phyloP scores from a whole-genome alignment of 495 filamentous ascomycete genomes.

The Thozetella sp. region DNA sequence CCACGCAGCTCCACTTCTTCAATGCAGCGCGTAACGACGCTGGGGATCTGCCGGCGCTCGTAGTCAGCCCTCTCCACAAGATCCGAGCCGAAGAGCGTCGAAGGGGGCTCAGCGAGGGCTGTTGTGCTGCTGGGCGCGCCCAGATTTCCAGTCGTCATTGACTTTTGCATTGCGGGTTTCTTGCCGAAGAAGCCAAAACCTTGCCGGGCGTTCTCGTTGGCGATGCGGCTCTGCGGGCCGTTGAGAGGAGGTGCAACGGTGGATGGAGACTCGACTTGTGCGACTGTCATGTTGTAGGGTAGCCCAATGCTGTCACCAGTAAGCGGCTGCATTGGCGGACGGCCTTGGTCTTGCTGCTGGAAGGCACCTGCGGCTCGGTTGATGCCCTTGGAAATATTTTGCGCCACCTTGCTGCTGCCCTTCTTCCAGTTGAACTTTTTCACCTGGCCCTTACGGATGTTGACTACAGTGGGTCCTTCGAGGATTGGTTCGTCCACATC shows the following conservation, averaged over 20 bases:
- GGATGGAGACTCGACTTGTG: conserved; percentile 45
- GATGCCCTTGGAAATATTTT: conserved; percentile 90
- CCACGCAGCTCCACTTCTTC: conserved; percentile 96
- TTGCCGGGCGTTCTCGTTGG: conserved; percentile 59
- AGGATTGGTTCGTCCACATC: conserved; percentile 69
- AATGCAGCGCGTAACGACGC: conserved; percentile 91
- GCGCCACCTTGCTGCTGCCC: conserved; percentile 87
- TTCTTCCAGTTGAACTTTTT: conserved; percentile 99
- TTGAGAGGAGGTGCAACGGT: conserved; percentile 15
- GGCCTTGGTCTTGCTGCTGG: conserved; percentile 41
- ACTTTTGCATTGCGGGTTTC: conserved; percentile 43
- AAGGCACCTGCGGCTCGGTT: conserved; percentile 73
- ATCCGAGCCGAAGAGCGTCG: conserved; percentile 86
- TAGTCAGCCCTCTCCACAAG: conserved; percentile 83
- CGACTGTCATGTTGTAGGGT: conserved; percentile 62
- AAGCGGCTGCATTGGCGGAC: conserved; percentile 49
- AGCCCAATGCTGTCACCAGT: conserved; percentile 59
- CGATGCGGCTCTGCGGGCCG: conserved; percentile 19
- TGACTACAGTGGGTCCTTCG: conserved; percentile 85
- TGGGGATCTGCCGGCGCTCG: conserved; percentile 87
- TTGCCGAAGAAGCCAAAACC: conserved; percentile 79
- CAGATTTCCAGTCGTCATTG: conserved; percentile 56
- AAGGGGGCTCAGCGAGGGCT: conserved; percentile 59
- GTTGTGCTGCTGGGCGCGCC: conserved; percentile 32
- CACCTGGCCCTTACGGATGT: conserved; percentile 86